Evolutionary conservation across 805 yeast genomes (phyloP), one percentile per base, ranked within the genome.

Genomic region (Candida sanyiensis): DNA sequence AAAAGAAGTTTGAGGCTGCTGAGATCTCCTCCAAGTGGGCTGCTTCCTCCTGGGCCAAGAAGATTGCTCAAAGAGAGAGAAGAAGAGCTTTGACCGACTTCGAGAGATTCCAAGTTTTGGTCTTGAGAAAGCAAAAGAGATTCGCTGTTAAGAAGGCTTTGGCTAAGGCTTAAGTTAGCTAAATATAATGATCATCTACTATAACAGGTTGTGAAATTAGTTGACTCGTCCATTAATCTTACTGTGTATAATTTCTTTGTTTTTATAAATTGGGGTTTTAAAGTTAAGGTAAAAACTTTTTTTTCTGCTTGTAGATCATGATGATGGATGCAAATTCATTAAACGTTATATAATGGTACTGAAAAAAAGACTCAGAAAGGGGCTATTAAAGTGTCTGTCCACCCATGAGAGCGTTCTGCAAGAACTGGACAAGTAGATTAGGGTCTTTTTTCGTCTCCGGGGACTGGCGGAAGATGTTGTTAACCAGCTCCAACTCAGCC

Each of bases 41-140:
- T 57, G 74, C 83, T 60, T 74, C 97, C 52, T 68, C 96, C 40
- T 88, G 97, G 97, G 97, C 98, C 65, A 85, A 90, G 84, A 89
- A 88, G 79, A 83, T 93, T 63, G 96, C 94, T 67, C 83, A 85
- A 72, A 87, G 86, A 73, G 81, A 83, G 72, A 86, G 81, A 72
- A 86, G 98, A 80, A 72, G 94, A 62, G 75, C 81, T 66, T 83
- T 94, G 70, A 67, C 90, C 59, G 99, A 93, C 74, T 93, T 93
- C 63, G 96, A 93, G 79, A 89, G 99, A 82, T 93, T 93, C 96
- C 96, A 90, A 80, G 98, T 90, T 60, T 67, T 84, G 70, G 94
- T 88, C 61, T 80, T 88, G 70, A 93, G 84, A 84, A 93, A 90
- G 82, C 97, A 94, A 80, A 87, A 86, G 75, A 84, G 88, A 75